Percentiles rank a stretch among this genome's conserved stretches.
These are phyloP conservation scores for Cairneyella variabilis DNA, from an alignment of 495 filamentous ascomycete genomes.

Conservation along the genomic window DNA sequence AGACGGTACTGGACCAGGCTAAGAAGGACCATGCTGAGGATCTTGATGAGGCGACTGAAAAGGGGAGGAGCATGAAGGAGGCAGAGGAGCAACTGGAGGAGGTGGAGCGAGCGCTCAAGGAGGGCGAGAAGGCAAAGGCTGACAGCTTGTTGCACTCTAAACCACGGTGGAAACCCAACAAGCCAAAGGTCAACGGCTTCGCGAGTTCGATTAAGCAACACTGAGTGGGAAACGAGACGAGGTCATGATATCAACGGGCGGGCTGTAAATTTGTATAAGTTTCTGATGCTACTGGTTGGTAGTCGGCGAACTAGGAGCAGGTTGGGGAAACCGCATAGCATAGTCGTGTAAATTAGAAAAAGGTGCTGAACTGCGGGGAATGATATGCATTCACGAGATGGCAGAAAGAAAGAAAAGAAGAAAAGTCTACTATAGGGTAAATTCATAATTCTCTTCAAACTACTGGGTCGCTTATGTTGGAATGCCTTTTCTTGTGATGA, in stretches of 20 bases:
- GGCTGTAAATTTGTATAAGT: constrained; percentile 11
- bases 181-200: constrained; percentile 2
- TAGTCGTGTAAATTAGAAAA: background rate
- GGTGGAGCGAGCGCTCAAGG: constrained; percentile 19
- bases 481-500: too few species aligned
- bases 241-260: background rate
- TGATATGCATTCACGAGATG: too few species aligned
- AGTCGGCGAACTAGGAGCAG: constrained; percentile 9
- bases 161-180: constrained; percentile 15
- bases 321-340: too few species aligned
- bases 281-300: constrained; percentile 8
- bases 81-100: constrained; percentile 12
- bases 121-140: constrained; percentile 16
- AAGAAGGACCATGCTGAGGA: constrained; percentile 18
- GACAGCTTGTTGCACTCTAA: constrained; percentile 19
- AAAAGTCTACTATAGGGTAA: too few species aligned
- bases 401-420: too few species aligned
- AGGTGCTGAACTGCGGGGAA: too few species aligned
- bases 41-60: constrained; percentile 15
- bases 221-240: constrained; percentile 8
- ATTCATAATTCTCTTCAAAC: too few species aligned
- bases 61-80: constrained; percentile 12
- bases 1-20: constrained; percentile 34
- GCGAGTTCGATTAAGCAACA: constrained; percentile 18
- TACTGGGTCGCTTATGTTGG: too few species aligned